These are phyloP conservation scores for Aureobasidium pullulans DNA, from an alignment of 2,329 filamentous ascomycete species.

Conservation along the genomic window DNA sequence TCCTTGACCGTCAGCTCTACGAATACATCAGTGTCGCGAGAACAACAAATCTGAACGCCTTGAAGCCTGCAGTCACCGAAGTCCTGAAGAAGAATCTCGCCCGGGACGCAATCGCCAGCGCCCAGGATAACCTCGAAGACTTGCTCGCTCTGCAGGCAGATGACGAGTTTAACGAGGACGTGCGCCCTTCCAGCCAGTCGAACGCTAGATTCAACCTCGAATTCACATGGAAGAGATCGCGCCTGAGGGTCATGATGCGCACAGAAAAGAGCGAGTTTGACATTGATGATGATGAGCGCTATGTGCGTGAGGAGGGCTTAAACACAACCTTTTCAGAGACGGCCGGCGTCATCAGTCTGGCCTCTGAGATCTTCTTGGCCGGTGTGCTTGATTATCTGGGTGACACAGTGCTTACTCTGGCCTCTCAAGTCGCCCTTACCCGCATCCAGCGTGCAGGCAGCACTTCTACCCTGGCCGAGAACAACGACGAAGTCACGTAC, in stretches of 20 bases:
- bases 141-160: constrained; percentile 70
- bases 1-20: constrained; percentile 88
- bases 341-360: constrained; percentile 63
- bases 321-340: constrained; percentile 47
- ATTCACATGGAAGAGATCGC: constrained; percentile 85
- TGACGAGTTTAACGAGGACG: constrained; percentile 56
- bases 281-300: constrained; percentile 90
- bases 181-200: constrained; percentile 21
- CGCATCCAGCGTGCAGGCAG: constrained; percentile 40
- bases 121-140: constrained; percentile 80
- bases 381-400: constrained; percentile 91
- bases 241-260: constrained; percentile 95
- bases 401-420: constrained; percentile 81
- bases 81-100: constrained; percentile 86
- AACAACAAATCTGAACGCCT: constrained; percentile 65
- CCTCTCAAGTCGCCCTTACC: constrained; percentile 73
- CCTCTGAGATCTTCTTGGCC: constrained; percentile 91
- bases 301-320: constrained; percentile 72
- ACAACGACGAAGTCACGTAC: constrained; percentile 22
- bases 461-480: not conserved
- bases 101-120: constrained; percentile 71
- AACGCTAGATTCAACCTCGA: constrained; percentile 74
- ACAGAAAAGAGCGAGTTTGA: constrained; percentile 94
- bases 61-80: constrained; percentile 77
- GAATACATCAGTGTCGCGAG: constrained; percentile 76